These are phyloP conservation scores for Scheffersomyces quercinus DNA, from an alignment of 1,139 yeast species.

Conservation along the genomic window DNA sequence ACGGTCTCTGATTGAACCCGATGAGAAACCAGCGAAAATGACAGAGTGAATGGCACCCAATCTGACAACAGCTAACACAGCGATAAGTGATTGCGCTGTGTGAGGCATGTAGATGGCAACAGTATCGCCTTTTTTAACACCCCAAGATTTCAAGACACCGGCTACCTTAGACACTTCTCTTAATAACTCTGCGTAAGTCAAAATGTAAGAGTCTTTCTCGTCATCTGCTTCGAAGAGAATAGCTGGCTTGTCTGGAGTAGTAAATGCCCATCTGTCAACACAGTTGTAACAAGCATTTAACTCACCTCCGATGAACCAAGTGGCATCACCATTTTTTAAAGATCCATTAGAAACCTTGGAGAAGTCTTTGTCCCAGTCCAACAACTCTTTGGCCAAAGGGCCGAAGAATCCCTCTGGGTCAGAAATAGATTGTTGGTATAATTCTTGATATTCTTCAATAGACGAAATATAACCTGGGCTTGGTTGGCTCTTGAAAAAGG, in stretches of 20 bases:
- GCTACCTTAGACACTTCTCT: conserved; percentile 88
- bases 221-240: conserved; percentile 95
- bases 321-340: conserved; percentile 74
- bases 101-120: conserved; percentile 97
- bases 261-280: conserved; percentile 93
- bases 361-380: conserved; percentile 86
- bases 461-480: conserved; percentile 46
- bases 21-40: conserved; percentile 94
- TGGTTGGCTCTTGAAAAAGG: conserved; percentile 75
- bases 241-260: conserved; percentile 85
- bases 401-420: conserved; percentile 88
- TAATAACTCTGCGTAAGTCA: conserved; percentile 85
- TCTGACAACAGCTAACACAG: conserved; percentile 93
- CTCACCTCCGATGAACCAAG: conserved; percentile 94
- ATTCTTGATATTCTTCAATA: conserved; percentile 68
- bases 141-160: conserved; percentile 83
- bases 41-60: conserved; percentile 97
- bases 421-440: conserved; percentile 75
- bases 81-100: conserved; percentile 93
- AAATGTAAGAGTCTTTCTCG: conserved; percentile 66
- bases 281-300: conserved; percentile 93
- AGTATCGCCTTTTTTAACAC: conserved; percentile 89
- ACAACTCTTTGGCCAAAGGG: conserved; percentile 71
- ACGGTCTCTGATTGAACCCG: conserved; percentile 91
- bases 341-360: conserved; percentile 71